Evolutionary conservation across 192 early-diverging fungal genomes (phyloP), one percentile per base, ranked within the genome.

Genomic region (Coemansia sp.): DNA sequence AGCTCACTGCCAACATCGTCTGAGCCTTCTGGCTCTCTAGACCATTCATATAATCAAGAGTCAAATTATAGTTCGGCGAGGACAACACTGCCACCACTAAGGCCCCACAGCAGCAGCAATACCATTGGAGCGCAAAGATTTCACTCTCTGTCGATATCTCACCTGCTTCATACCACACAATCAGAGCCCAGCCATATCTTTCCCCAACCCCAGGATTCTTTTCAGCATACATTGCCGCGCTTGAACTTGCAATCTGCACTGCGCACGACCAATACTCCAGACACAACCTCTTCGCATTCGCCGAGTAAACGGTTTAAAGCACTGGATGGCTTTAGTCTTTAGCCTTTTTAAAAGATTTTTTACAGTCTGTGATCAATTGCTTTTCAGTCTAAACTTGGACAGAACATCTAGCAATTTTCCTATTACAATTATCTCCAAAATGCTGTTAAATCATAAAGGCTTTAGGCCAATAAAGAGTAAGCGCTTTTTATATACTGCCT

Each of bases 241-340:
- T 42, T 71, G 16, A 52, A 64, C 10, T 11, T 71, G 61, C 42
- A 56, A 8, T 49, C 19, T 49, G 68, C 68, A 6, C 48, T 71
- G 18, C 59, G 43, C 13, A 45, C 60, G 22, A 21, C 55, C 18
- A 32, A 47, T 8, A 49, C 39, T 13, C 55, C 16, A n/a, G 13
- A n/a, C 12, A 7, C 32, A 3, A 36, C 6, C 0, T 15, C 12
- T 36, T 5, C 15, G 7, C 32, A 18, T 1, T 58, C 37, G 1
- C 37, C 56, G 12, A 58, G 22, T 37, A 58, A 58, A 16, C 39
- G 56, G 37, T 10, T n/a, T 22, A 58, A 37, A 40, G n/a, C 39
- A 8, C 39, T 52, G 49, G 11, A 52, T 22, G 21, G 22, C 49
- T 22, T 7, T 22, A 52, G 19, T 7, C 49, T 1, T 21, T 52